phyloP scores from a whole-genome alignment of 179 eudicot genomes.

The Silene coronaria region DNA sequence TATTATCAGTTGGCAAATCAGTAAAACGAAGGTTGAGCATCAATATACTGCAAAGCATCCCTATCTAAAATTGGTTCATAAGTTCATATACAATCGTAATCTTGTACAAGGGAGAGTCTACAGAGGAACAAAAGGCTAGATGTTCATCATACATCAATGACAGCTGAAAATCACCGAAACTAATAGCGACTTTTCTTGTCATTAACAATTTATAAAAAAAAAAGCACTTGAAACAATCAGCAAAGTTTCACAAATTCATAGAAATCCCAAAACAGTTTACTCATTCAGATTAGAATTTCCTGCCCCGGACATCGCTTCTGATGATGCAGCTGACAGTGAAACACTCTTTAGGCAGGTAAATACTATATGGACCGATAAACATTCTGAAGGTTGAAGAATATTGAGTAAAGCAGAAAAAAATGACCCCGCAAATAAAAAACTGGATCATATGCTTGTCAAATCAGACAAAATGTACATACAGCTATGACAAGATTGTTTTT shows the following conservation, averaged over 20 bases:
- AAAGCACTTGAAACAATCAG: not conserved
- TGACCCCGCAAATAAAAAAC: not conserved
- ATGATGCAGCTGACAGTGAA: not conserved
- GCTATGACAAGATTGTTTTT: not conserved
- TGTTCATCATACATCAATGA: not conserved
- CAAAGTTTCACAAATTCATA: not conserved
- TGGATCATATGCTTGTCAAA: not conserved
- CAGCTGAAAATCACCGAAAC: not conserved
- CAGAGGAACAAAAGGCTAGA: not conserved
- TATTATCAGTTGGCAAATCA: not conserved
- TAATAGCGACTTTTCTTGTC: not conserved
- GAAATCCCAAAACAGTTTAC: not conserved
- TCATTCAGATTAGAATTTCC: not conserved
- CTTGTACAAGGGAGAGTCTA: not conserved
- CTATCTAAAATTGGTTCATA: not conserved
- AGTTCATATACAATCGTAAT: not conserved
- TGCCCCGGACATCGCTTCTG: not conserved
- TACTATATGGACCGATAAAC: not conserved
- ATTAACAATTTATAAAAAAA: not conserved
- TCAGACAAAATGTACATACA: not conserved
- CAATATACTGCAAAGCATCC: not conserved
- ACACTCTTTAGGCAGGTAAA: not conserved
- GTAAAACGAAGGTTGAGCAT: too few relatives aligned
- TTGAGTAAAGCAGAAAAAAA: too few relatives aligned
- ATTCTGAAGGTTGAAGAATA: not conserved